Evolutionary conservation across 495 filamentous ascomycete species (phyloP).

Genomic region (Neurospora terricola): DNA sequence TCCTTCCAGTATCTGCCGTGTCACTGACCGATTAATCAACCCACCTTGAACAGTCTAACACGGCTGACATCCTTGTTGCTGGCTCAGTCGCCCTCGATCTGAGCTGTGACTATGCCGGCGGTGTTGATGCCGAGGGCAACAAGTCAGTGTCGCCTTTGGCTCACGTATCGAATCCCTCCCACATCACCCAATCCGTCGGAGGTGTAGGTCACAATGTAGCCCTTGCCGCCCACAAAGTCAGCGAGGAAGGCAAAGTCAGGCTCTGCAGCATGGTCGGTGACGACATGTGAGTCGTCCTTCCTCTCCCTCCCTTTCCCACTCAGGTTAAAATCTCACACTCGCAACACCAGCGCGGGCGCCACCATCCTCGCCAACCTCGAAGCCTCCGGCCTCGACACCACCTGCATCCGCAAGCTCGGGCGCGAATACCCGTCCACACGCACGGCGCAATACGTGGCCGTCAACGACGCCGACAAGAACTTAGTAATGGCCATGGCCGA

Average conservation of each 20-base stretch:
- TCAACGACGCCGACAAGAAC: slow-evolving; percentile 76
- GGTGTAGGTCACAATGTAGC: slow-evolving; percentile 96
- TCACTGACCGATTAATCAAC: not conserved
- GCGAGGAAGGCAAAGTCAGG: slow-evolving; percentile 34
- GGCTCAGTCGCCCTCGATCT: slow-evolving; percentile 85
- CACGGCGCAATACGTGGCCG: slow-evolving; percentile 83
- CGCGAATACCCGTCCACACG: slow-evolving; percentile 38
- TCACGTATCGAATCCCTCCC: slow-evolving; percentile 79
- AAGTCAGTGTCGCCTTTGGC: slow-evolving; percentile 36
- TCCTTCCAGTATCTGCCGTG: not conserved
- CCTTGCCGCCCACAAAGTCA: slow-evolving; percentile 53
- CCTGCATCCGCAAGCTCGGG: slow-evolving; percentile 48
- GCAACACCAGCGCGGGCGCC: slow-evolving; percentile 45
- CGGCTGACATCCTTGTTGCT: slow-evolving; percentile 67
- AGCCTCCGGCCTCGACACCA: slow-evolving; percentile 50
- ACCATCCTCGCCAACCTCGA: slow-evolving; percentile 54
- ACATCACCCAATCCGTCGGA: slow-evolving; percentile 71
- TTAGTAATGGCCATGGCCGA: slow-evolving; percentile 87
- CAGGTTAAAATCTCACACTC: not conserved
- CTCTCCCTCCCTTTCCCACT: not conserved
- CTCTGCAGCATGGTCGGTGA: slow-evolving; percentile 71
- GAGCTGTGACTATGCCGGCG: slow-evolving; percentile 58
- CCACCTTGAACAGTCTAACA: not conserved
- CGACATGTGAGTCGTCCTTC: slow-evolving; percentile 42
- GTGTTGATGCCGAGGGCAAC: slow-evolving; percentile 8